phyloP scores from a whole-genome alignment of 495 filamentous ascomycete species.

The Tricharina praecox region DNA sequence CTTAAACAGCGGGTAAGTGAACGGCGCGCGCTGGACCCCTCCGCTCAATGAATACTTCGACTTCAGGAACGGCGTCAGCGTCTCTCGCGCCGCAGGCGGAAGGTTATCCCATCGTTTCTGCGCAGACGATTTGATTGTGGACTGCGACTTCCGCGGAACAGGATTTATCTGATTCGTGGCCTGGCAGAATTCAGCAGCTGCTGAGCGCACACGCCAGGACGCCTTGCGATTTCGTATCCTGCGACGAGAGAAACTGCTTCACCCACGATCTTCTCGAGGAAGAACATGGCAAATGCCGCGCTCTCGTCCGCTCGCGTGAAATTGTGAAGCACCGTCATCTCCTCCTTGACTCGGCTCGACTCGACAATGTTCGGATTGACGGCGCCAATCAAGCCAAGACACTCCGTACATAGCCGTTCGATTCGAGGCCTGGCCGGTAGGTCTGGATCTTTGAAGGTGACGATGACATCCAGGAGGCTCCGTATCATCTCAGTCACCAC shows the following conservation, averaged over 20 bases:
- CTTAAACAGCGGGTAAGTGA: conserved; percentile 60
- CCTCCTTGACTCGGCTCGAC: conserved; percentile 51
- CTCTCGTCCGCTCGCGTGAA: conserved; percentile 66
- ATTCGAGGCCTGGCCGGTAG: conserved; percentile 35
- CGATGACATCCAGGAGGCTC: conserved; percentile 64
- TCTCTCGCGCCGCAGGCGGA: conserved; percentile 55
- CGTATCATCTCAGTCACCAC: conserved; percentile 54
- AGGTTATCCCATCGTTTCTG: conserved; percentile 57
- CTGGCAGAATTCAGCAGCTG: conserved; percentile 46
- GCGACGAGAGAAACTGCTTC: conserved; percentile 74
- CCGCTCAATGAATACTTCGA: conserved; percentile 60
- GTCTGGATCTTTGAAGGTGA: conserved; percentile 56
- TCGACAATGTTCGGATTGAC: conserved; percentile 84
- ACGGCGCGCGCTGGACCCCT: conserved; percentile 31
- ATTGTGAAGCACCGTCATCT: conserved; percentile 57
- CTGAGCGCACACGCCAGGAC: conserved; percentile 89
- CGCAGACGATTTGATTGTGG: conserved; percentile 4
- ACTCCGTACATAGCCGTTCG: conserved; percentile 53
- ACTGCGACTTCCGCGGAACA: neutral
- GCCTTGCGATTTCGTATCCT: conserved; percentile 68
- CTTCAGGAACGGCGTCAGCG: conserved; percentile 65
- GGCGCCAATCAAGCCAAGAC: conserved; percentile 74
- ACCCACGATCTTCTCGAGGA: conserved; percentile 76
- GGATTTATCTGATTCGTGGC: conserved; percentile 32
- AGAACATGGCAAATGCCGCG: conserved; percentile 66